Evolutionary conservation across 345 rosid genomes (phyloP), one percentile per base, ranked within the genome.

Genomic region (Camelina hispida): DNA sequence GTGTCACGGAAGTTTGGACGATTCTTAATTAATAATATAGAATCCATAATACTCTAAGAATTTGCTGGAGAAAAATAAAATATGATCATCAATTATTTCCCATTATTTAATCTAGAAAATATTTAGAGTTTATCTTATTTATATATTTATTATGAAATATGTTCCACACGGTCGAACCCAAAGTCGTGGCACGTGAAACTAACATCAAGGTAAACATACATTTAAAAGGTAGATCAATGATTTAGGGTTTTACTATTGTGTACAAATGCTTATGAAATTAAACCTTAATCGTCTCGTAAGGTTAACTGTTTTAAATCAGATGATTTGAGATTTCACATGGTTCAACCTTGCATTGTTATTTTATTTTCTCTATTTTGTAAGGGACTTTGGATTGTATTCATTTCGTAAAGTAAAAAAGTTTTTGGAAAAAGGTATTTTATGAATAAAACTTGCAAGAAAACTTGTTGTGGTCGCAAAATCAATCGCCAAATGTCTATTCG

Each of bases 1-100:
- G 42, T 69, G 70, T 76, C 79, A 76, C 75, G 79, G 79, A 76
- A 43, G 62, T 69, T 38, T 62, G 50, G 57, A 62, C 32, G 13
- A 48, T 53, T 69, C 74, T 61, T 42, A 20, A 42, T 37, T 62
- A 15, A 62, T 30, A 44, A 23, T 76, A 22, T 53, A 59, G 68
- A 66, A 38, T 44, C 52, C 23, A 47, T 12, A 57, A 37, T 46
- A 47, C 17, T 52, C 30, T 22, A 51, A 37, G 5, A 65, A 16
- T 56, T 18, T 7, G 48, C 48, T 42, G 17, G 20, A 6, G 7
- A n/a, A 35, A 48, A 58, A 40, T 34, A 20, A 46, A 10, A 8
- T 12, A 23, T 37, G 65, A 52, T 34, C 20, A 46, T 46, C 51
- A n/a, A 10, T 48, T 16, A 15, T 44, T 53, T 46, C 30, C 28